These are phyloP conservation scores for Moringa oleifera DNA, from an alignment of 345 rosid species.

Conservation along the genomic window DNA sequence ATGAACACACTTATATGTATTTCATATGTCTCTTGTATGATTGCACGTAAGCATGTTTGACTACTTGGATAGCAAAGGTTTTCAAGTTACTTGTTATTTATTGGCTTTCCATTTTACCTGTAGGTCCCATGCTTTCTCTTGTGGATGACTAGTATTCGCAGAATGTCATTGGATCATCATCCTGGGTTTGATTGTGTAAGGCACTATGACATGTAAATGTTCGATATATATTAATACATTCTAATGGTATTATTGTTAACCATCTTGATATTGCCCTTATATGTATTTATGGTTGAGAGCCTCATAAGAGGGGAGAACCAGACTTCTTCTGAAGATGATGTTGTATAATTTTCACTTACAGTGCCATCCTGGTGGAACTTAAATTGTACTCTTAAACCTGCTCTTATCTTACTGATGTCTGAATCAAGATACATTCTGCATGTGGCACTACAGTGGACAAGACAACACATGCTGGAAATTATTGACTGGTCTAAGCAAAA, in stretches of 20 bases:
- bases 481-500: neutral
- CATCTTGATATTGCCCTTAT: neutral
- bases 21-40: neutral
- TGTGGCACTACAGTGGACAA: neutral
- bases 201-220: neutral
- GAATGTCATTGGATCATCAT: constrained; percentile 77
- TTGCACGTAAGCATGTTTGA: neutral
- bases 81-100: constrained; percentile 14
- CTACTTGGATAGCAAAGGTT: neutral
- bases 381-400: neutral
- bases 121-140: constrained; percentile 83
- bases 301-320: neutral
- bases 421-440: neutral
- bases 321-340: neutral
- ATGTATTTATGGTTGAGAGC: constrained; percentile 2
- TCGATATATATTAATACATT: no score
- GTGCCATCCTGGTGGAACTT: neutral
- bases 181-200: constrained; percentile 89
- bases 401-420: no score
- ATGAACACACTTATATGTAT: neutral
- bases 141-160: constrained; percentile 71
- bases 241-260: neutral
- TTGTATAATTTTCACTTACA: neutral
- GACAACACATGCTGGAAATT: no score
- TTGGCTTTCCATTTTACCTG: constrained; percentile 18